Percentiles rank a stretch among this genome's conserved stretches.
Evolutionary conservation across 2,329 filamentous ascomycete genomes (phyloP).

Genomic region (Stachybotrys echinatus): DNA sequence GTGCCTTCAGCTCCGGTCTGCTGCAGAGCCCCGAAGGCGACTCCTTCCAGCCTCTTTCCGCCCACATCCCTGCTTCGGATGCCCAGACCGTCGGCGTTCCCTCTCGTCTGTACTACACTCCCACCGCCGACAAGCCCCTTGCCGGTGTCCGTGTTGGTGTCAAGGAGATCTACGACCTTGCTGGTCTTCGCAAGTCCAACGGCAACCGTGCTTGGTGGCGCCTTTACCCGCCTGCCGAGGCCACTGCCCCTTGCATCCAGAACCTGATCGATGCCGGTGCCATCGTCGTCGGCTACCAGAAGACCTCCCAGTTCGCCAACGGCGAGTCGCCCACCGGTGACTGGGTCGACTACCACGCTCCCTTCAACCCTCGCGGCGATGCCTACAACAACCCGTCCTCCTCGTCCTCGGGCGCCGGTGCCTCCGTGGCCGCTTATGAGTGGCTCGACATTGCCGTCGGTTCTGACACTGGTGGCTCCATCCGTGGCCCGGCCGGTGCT

Average conservation of each 20-base stretch:
- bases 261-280: conserved; percentile 56
- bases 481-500: conserved; percentile 37
- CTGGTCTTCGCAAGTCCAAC: conserved; percentile 46
- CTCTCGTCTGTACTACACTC: conserved; percentile 53
- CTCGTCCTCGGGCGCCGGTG: conserved; percentile 36
- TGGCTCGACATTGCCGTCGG: conserved; percentile 41
- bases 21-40: conserved; percentile 23
- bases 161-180: conserved; percentile 58
- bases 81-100: conserved; percentile 41
- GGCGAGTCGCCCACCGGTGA: conserved; percentile 40
- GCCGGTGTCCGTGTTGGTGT: conserved; percentile 56
- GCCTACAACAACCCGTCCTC: conserved; percentile 40
- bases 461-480: conserved; percentile 39
- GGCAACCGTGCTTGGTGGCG: conserved; percentile 56
- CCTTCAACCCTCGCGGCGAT: conserved; percentile 41
- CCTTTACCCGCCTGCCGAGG: conserved; percentile 42
- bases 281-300: conserved; percentile 41
- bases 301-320: conserved; percentile 40
- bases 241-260: conserved; percentile 47
- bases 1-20: conserved; percentile 18
- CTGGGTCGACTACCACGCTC: conserved; percentile 34
- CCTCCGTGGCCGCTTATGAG: conserved; percentile 32
- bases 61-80: conserved; percentile 17
- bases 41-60: conserved; percentile 23
- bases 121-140: conserved; percentile 47